Percentiles rank a stretch among this genome's conserved stretches.
Conservation (phyloP, 495 filamentous ascomycete genomes). For the Neurospora tetrasperma region DNA sequence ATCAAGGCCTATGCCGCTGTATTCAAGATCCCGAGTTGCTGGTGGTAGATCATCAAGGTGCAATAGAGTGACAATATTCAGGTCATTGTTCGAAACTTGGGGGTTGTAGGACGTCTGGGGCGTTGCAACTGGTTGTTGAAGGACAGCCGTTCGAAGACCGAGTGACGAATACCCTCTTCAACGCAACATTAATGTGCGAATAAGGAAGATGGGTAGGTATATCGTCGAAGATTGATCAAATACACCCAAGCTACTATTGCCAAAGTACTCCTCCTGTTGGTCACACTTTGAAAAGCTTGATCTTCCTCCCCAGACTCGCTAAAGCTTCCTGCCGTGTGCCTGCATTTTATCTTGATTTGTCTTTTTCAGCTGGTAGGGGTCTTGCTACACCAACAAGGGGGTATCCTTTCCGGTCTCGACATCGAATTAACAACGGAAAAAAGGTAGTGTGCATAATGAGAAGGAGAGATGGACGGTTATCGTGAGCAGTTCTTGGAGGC, state of each 20-base stretch:
- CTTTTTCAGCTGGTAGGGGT: neutral
- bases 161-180: neutral
- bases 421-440: neutral
- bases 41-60: no score
- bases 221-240: neutral
- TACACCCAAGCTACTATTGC: neutral
- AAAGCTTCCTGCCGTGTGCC: neutral
- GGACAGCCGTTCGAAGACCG: neutral
- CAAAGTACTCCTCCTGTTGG: neutral
- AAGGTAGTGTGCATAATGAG: neutral
- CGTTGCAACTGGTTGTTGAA: neutral
- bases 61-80: no score
- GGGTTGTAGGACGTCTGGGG: neutral
- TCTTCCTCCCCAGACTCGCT: neutral
- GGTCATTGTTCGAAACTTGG: no score
- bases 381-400: neutral
- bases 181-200: neutral
- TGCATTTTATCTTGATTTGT: neutral
- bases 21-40: no score
- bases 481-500: neutral
- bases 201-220: neutral
- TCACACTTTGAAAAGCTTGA: neutral
- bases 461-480: neutral
- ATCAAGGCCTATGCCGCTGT: no score
- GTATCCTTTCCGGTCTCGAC: neutral